Base-by-base conservation (phyloP, 768 basidiomycete species). In the Sporobolomyces pararoseus region DNA sequence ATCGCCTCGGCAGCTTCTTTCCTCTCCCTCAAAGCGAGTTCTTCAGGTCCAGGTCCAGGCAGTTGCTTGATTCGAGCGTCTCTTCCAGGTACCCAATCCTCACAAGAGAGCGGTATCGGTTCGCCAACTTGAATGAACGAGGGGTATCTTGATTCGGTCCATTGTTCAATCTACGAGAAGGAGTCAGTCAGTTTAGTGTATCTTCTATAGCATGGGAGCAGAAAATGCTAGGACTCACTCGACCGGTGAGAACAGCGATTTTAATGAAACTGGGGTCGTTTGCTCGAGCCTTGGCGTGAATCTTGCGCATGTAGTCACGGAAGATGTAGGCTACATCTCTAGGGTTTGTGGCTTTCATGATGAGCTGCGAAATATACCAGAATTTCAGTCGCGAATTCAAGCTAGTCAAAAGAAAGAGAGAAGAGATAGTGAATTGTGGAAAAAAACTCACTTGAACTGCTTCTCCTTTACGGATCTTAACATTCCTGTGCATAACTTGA, bases 381-480 rank as follows among this genome's bases (percentile, higher is more conserved):
- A 42, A n/a, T n/a, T n/a, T n/a, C 39, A 42, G 39, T 17, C 50
- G 12, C 9, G 46, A 55, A 47, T 29, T 27, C 39, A 44, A 51
- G 23, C n/a, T 42, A 42, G 39, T 17, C 39, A 42, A 42, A 42
- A 42, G 10, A 17, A 42, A 42, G 9, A 9, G 39, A 9, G 39
- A 42, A 42, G 39, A 42, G 17, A 42, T 42, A 42, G n/a, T 42
- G 39, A 42, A 42, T 42, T 17, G 39, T n/a, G n/a, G n/a, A n/a
- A n/a, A n/a, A n/a, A n/a, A 42, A 81, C 87, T 65, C 77, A 92
- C 94, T 74, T 81, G 76, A 2, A 93, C 91, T 53, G 95, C 92
- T 73, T 87, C 85, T 1, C 91, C 92, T 78, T 92, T 93, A 67
- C 94, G 85, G 71, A 99, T 99, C 81, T 99, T 98, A 78, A 96